Conservation (phyloP, 495 filamentous ascomycete genomes). For the Xylona heveae region DNA sequence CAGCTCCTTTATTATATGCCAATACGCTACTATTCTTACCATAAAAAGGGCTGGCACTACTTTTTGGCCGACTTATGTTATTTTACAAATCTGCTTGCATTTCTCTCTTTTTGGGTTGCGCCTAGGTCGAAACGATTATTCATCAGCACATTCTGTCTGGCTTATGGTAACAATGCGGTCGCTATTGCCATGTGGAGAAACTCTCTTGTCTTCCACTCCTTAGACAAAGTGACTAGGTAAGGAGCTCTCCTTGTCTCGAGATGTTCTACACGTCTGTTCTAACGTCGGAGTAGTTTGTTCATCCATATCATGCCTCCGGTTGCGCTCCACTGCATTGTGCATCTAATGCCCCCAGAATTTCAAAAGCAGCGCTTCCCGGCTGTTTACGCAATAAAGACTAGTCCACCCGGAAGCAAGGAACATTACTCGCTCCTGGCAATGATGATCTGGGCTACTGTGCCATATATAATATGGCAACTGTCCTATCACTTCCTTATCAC, state of each 20-base stretch:
- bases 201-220: constrained; percentile 88
- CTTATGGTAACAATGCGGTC: constrained; percentile 88
- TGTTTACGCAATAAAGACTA: constrained; percentile 60
- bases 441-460: constrained; percentile 83
- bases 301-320: constrained; percentile 98
- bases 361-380: constrained; percentile 65
- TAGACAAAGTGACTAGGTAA: constrained; percentile 83
- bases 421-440: constrained; percentile 69
- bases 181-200: constrained; percentile 99
- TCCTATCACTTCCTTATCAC: constrained; percentile 86
- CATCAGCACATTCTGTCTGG: constrained; percentile 80
- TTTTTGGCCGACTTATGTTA: constrained; percentile 96
- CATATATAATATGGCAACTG: constrained; percentile 84
- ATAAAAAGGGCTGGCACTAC: constrained; percentile 80
- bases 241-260: too few relatives aligned
- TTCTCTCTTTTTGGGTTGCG: constrained; percentile 77
- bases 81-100: constrained; percentile 77
- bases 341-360: constrained; percentile 42
- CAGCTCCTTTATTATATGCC: constrained; percentile 92
- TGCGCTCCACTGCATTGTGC: constrained; percentile 76
- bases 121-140: constrained; percentile 80
- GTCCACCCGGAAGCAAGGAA: constrained; percentile 40
- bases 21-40: constrained; percentile 78
- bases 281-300: constrained; percentile 40
- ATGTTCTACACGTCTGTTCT: constrained; percentile 1